Evolutionary conservation across 2,329 filamentous ascomycete genomes (phyloP).

Genomic region (Phialophora verrucosa): DNA sequence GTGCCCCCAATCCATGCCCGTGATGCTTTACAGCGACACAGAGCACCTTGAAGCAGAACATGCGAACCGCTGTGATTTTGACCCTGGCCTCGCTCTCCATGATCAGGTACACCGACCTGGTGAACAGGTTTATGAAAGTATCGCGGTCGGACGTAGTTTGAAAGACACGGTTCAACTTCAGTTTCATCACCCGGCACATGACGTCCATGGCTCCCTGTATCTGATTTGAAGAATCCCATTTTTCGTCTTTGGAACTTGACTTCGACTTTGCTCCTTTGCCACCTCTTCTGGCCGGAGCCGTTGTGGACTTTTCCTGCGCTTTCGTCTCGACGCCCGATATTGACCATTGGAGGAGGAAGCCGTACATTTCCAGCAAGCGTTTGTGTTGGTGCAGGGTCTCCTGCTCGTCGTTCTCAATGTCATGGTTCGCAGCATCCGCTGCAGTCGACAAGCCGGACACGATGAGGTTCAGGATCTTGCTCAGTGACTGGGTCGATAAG

Average conservation of each 20-base stretch:
- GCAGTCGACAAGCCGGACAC: conserved; percentile 85
- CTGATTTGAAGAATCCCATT: conserved; percentile 88
- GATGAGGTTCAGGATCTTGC: conserved; percentile 90
- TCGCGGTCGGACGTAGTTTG: conserved; percentile 95
- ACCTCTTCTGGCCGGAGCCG: conserved; percentile 72
- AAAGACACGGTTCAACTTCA: conserved; percentile 92
- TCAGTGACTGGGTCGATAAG: conserved; percentile 79
- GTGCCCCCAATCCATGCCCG: conserved; percentile 92
- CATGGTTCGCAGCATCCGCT: conserved; percentile 81
- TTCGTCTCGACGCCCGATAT: conserved; percentile 94
- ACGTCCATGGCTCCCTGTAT: conserved; percentile 86
- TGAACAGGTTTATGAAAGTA: conserved; percentile 90
- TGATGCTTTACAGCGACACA: conserved; percentile 98
- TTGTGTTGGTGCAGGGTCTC: conserved; percentile 87
- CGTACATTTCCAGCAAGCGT: conserved; percentile 88
- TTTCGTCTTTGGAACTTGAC: conserved; percentile 69
- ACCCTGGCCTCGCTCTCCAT: conserved; percentile 92
- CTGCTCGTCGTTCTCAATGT: conserved; percentile 90
- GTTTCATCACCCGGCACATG: conserved; percentile 94
- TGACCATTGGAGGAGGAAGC: conserved; percentile 92
- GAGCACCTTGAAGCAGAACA: conserved; percentile 96
- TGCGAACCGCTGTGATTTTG: conserved; percentile 85
- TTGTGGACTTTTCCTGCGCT: conserved; percentile 83
- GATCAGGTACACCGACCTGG: conserved; percentile 89
- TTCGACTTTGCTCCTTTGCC: conserved; percentile 77